These are phyloP conservation scores for Mortierella sp. DNA, from an alignment of 371 early-diverging fungal genomes.

Conservation along the genomic window DNA sequence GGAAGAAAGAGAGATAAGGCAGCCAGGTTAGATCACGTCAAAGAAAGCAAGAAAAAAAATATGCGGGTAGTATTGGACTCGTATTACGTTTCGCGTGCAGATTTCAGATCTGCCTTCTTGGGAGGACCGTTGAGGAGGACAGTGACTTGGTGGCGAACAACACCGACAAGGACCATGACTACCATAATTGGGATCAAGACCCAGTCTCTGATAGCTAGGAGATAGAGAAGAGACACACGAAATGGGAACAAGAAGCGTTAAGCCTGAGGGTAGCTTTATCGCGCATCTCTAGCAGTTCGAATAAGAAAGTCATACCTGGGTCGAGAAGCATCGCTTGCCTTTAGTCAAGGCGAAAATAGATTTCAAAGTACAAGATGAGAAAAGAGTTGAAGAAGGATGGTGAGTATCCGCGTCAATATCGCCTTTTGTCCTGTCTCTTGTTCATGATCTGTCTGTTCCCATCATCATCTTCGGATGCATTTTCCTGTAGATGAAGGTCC, in stretches of 20 bases:
- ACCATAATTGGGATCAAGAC: slow-evolving; percentile 96
- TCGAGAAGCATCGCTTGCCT: slow-evolving; percentile 57
- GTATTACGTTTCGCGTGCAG: slow-evolving; percentile 78
- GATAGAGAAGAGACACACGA: neutral
- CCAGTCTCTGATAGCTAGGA: slow-evolving; percentile 88
- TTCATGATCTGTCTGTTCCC: neutral
- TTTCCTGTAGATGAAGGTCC: neutral
- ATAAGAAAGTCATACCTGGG: slow-evolving; percentile 27
- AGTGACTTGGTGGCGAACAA: slow-evolving; percentile 92
- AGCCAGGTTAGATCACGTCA: neutral
- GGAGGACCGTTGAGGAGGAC: slow-evolving; percentile 83
- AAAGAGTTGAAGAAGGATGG: neutral
- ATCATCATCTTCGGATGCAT: neutral
- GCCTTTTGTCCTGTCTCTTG: neutral
- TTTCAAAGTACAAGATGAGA: neutral
- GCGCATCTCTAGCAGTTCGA: neutral
- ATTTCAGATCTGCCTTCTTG: slow-evolving; percentile 79
- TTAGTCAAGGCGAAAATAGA: neutral
- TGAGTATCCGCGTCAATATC: neutral
- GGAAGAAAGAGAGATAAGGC: neutral
- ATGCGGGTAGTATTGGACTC: too few species aligned
- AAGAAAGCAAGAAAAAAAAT: too few species aligned
- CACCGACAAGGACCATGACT: slow-evolving; percentile 96
- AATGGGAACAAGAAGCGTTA: neutral
- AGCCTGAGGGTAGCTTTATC: too few species aligned